Evolutionary conservation across 768 basidiomycete genomes (phyloP).

Genomic region (Aureoboletus auriporus): DNA sequence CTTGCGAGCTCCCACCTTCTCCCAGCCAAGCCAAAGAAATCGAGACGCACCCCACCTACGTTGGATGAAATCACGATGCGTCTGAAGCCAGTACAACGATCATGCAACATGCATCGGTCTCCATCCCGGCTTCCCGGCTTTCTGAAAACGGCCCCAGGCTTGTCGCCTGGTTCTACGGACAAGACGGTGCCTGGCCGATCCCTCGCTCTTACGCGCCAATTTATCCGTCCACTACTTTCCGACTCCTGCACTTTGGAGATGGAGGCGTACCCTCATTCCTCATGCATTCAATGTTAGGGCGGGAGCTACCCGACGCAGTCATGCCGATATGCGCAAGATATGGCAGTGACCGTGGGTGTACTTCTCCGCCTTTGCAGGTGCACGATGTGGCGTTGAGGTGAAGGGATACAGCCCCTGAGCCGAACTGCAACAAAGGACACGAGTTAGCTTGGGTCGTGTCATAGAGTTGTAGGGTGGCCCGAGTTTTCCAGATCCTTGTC

Average conservation of each 20-base stretch:
- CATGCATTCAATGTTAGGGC: too few relatives aligned
- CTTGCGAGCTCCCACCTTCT: not conserved
- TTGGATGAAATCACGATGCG: slow-evolving; percentile 75
- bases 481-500: too few relatives aligned
- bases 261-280: slow-evolving; percentile 2
- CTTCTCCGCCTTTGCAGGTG: too few relatives aligned
- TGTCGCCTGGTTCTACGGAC: slow-evolving; percentile 15
- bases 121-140: slow-evolving; percentile 33
- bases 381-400: too few relatives aligned
- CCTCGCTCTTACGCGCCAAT: slow-evolving; percentile 13
- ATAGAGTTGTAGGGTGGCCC: too few relatives aligned
- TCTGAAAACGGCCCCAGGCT: slow-evolving; percentile 13
- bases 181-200: slow-evolving; percentile 37
- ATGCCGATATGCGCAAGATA: too few relatives aligned
- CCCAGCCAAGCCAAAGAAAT: slow-evolving; percentile 6
- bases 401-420: too few relatives aligned
- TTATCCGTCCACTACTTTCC: not conserved
- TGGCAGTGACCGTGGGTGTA: too few relatives aligned
- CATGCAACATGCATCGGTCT: slow-evolving; percentile 18
- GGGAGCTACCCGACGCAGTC: too few relatives aligned
- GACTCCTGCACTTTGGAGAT: slow-evolving; percentile 40
- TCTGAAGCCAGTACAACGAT: slow-evolving; percentile 30
- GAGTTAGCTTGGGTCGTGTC: too few relatives aligned
- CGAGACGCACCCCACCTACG: slow-evolving; percentile 47
- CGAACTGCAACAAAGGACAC: too few relatives aligned